A percentile compares a stretch with the other conserved stretches of the same genome.
Evolutionary conservation across 345 rosid species (phyloP).

Genomic region (Acer saccharum): DNA sequence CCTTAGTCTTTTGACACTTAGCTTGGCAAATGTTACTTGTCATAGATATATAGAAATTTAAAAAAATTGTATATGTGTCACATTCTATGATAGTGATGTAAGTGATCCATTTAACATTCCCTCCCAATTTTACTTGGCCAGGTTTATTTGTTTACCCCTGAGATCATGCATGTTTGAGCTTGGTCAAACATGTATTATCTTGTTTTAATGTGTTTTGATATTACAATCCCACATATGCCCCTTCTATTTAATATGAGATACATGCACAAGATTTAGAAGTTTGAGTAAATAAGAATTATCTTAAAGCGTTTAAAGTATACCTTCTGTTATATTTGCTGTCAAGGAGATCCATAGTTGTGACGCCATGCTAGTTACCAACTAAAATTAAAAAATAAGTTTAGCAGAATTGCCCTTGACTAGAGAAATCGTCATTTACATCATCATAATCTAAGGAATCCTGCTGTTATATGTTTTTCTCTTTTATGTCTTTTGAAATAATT

Average conservation of each 20-base stretch:
- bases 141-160: background rate
- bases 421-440: background rate
- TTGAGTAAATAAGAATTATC: background rate
- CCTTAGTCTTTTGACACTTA: background rate
- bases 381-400: background rate
- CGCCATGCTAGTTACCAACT: background rate
- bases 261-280: background rate
- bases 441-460: background rate
- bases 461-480: background rate
- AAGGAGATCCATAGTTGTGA: background rate
- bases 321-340: background rate
- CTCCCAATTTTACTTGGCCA: background rate
- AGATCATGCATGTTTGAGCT: background rate
- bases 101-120: background rate
- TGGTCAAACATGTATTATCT: background rate
- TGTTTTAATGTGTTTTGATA: background rate
- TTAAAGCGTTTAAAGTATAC: background rate
- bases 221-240: background rate
- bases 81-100: background rate
- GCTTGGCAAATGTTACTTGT: background rate
- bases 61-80: background rate
- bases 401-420: background rate
- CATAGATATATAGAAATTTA: background rate
- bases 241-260: background rate
- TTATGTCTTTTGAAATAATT: background rate